Evolutionary conservation across 208 protist genomes (phyloP), one percentile per base, ranked within the genome.

Genomic region (Trypanosoma conorhini): DNA sequence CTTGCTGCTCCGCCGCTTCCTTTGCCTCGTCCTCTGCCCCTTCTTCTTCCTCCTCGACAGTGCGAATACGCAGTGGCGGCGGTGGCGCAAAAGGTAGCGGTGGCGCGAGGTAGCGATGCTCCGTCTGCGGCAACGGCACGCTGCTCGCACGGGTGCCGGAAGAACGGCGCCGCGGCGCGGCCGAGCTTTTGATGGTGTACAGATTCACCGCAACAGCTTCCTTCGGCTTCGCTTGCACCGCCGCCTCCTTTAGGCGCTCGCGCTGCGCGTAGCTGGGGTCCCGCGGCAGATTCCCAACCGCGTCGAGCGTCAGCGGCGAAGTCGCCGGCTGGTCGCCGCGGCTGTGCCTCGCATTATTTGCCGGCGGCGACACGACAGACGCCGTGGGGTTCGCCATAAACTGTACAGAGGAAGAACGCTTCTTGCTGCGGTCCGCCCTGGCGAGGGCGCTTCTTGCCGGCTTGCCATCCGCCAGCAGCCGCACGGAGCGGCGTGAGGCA

Each of bases 271-370:
- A 70, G 30, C 35, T 56, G 17, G 89, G 89, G 62, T 90, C 89
- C 19, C 79, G 38, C 0, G 89, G 89, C 5, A 94, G 51, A 1
- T 72, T 54, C 2, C 58, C 81, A 9, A 94, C 79, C 19, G 86
- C 84, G 54, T 86, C 85, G 21, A 66, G 73, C 13, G 89, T 94
- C 8, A 94, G 76, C 15, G 86, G 82, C 5, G 89, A 89, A 24
- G 30, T 72, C 3, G 26, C 42, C 2, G 26, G 15, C 5, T 5
- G 26, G 3, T 35, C 66, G 35, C 26, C 26, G 7, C 22, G 21
- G 15, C 10, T 64, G 24, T 33, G 4, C 4, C 21, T 21, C 10
- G 33, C 51, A 28, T 1, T 78, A 40, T 28, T 30, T 51, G 0
- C 46, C 60, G 12, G 24, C 46, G 55, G 22, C 56, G 35, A 55